A percentile compares a stretch with the other conserved stretches of the same genome.
Evolutionary conservation across 257 asterid genomes (phyloP).

Genomic region (Solanum raphanifolium): DNA sequence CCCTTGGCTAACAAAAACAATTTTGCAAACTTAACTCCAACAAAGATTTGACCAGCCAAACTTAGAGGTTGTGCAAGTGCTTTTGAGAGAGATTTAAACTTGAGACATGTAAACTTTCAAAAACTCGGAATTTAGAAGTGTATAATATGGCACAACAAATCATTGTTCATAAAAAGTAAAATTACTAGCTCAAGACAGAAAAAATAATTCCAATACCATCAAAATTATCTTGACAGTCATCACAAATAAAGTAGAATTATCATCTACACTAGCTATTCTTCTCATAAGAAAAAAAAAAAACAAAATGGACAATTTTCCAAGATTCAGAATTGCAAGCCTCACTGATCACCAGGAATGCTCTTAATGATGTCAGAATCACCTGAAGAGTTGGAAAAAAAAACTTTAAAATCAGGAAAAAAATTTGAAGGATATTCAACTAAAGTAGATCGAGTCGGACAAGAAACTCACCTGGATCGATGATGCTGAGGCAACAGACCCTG

Average conservation of each 20-base stretch:
- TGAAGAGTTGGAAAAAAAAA: background rate
- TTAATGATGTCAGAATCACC: slow-evolving; percentile 78
- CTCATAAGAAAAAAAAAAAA: background rate
- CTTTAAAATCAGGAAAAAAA: background rate
- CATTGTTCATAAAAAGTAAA: background rate
- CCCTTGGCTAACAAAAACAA: background rate
- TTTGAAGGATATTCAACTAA: background rate
- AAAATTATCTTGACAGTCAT: background rate
- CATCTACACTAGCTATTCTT: background rate
- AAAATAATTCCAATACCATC: background rate
- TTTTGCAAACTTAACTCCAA: background rate
- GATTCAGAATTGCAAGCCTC: slow-evolving; percentile 5
- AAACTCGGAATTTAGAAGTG: background rate
- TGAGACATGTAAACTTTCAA: background rate
- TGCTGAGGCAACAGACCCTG: slow-evolving; percentile 72
- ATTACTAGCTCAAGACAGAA: background rate
- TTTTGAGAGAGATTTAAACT: background rate
- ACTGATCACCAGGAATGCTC: slow-evolving; percentile 45
- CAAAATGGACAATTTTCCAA: background rate
- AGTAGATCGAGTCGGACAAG: background rate
- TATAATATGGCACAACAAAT: background rate
- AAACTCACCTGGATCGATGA: slow-evolving; percentile 49
- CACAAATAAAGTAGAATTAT: background rate
- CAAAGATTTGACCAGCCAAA: background rate
- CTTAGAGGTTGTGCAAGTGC: background rate